Base-by-base conservation (phyloP, 768 basidiomycete species). In the Amanita jacksonii region DNA sequence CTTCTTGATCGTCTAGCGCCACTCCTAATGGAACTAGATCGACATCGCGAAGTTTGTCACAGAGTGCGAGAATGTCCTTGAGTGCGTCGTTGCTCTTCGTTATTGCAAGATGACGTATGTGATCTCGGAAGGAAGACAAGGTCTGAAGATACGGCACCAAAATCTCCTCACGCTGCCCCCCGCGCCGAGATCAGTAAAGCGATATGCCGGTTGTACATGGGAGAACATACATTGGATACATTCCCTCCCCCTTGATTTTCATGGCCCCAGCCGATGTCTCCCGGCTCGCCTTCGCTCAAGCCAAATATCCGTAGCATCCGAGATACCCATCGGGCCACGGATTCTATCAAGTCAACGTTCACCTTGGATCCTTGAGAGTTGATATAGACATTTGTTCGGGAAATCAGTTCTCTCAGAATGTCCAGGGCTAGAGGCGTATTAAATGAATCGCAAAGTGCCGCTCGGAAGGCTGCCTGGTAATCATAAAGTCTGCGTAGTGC, bases 1-100 rank as follows among this genome's bases (percentile, higher is more conserved):
- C 91, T 70, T 93, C 90, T 66, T 91, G 89, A 66, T 99, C 96
- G 58, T 98, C 96, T 25, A 99, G 68, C 6, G 92, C 92, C 5
- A 99, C 89, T 6, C 96, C 96, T 39, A 98, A 69, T n/a, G 91
- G 83, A 33, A 93, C 82, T 33, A 97, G 67, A 56, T 96, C 93
- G 25, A 75, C 68, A 57, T 98, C 94, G 12, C 96, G 79, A 48
- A 99, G 73, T 51, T 77, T 80, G 66, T 99, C 96, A 55, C 81
- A 92, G 18, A 96, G 74, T 16, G 77, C 72, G 37, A 99, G 67
- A 50, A 97, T 86, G 49, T 93, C 86, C 58, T 79, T 79, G 30
- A 84, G 61, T 2, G 85, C 73, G 15, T 70, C 63, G 8, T 81
- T 77, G 15, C 69, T 68, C 57, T 79, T 81, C 23, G 69, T 70